Percentiles rank a stretch among this genome's conserved stretches.
Evolutionary conservation across 371 early-diverging fungal genomes (phyloP).

Genomic region (Blakeslea trispora): DNA sequence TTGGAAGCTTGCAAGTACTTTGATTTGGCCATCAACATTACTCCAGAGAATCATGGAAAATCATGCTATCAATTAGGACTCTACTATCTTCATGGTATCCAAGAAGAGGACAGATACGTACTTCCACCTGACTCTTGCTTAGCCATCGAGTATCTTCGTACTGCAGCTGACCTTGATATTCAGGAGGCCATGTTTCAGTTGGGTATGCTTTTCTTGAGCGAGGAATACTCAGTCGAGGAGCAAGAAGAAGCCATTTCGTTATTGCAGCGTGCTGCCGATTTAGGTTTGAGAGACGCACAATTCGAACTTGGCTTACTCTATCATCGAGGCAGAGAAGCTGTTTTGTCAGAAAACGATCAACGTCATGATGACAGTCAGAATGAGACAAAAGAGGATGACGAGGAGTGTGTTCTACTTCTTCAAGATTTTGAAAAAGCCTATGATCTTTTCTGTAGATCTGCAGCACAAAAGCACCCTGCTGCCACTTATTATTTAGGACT

Average conservation of each 20-base stretch:
- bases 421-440: slow-evolving; percentile 41
- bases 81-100: slow-evolving; percentile 37
- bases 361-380: neutral
- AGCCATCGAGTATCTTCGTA: slow-evolving; percentile 34
- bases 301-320: slow-evolving; percentile 40
- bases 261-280: slow-evolving; percentile 32
- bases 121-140: slow-evolving; percentile 19
- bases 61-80: slow-evolving; percentile 41
- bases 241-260: slow-evolving; percentile 30
- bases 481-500: slow-evolving; percentile 42
- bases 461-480: slow-evolving; percentile 36
- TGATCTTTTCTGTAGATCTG: slow-evolving; percentile 42
- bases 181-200: slow-evolving; percentile 44
- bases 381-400: slow-evolving; percentile 8
- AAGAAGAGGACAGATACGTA: slow-evolving; percentile 6
- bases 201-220: slow-evolving; percentile 27
- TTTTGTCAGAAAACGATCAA: neutral
- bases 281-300: slow-evolving; percentile 34
- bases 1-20: slow-evolving; percentile 40
- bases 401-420: slow-evolving; percentile 23
- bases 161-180: slow-evolving; percentile 36
- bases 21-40: slow-evolving; percentile 31
- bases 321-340: slow-evolving; percentile 31
- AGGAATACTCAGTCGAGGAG: slow-evolving; percentile 21
- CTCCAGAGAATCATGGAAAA: slow-evolving; percentile 30